Evolutionary conservation across 441 rosid species (phyloP).

Genomic region (Erysimum cheiri): DNA sequence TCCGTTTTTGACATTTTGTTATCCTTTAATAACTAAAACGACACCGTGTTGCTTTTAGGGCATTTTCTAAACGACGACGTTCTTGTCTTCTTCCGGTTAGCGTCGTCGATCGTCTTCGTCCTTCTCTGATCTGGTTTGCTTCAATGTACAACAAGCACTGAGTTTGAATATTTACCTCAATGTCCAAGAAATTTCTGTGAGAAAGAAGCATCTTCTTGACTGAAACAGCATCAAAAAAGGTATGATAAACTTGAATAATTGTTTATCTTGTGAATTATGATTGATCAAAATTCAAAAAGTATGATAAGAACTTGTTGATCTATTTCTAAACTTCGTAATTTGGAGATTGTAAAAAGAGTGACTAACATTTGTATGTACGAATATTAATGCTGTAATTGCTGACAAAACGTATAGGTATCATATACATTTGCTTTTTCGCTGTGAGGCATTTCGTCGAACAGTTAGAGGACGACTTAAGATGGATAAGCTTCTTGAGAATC

Average conservation of each 20-base stretch:
- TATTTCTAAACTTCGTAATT: neutral
- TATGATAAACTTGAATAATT: neutral
- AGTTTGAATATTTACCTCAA: neutral
- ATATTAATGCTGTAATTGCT: neutral
- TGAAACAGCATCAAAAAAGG: neutral
- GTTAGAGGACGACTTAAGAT: conserved; percentile 29
- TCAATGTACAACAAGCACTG: neutral
- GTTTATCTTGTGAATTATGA: neutral
- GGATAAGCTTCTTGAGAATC: conserved; percentile 60
- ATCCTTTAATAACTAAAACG: neutral
- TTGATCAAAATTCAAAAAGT: neutral
- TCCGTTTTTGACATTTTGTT: conserved; percentile 4
- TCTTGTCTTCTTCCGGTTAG: neutral
- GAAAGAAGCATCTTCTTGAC: neutral
- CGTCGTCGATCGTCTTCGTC: conserved; percentile 4
- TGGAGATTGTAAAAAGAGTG: neutral
- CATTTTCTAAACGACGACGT: conserved; percentile 11
- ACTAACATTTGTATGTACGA: neutral
- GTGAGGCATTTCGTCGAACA: conserved; percentile 45
- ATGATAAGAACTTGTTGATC: neutral
- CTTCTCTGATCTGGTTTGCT: conserved; percentile 26
- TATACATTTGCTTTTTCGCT: conserved; percentile 3
- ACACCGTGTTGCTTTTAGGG: neutral
- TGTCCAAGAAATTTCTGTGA: no score
- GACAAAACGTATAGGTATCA: neutral